Evolutionary conservation across 2,329 filamentous ascomycete genomes (phyloP), one percentile per base, ranked within the genome.

Genomic region (Fusarium compactum): DNA sequence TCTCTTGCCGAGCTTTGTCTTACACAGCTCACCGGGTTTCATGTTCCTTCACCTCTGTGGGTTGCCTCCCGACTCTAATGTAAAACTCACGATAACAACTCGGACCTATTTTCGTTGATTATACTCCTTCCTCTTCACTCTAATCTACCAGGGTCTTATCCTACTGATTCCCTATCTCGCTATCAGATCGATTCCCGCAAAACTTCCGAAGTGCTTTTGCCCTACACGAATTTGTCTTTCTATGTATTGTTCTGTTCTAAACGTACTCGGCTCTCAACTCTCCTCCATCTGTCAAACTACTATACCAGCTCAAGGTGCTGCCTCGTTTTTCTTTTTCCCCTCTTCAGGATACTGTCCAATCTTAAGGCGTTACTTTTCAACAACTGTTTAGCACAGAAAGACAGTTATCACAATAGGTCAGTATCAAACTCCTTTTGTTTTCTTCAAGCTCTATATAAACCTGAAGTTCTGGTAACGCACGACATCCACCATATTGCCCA

Each of bases 51-150:
- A 40, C 45, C 45, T 47, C 32, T 41, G 25, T 59, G 44, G 70
- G 73, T 59, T 75, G 56, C 73, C 73, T 71, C 66, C 58, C 56
- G 60, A 69, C 44, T 55, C 15, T 53, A 43, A 48, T 48, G 27
- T 55, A 53, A 48, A 52, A 63, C 52, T 54, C 56, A 72, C 72
- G 72, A 75, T 75, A 75, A 75, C 73, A 69, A 71, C 38, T 72
- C 72, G 72, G 64, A 63, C 47, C 34, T 41, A 56, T 65, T 68
- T 57, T 67, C 55, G 66, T 66, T 48, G 18, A 8, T 15, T 34
- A 20, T 46, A 15, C 9, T 50, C 29, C 24, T 51, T 32, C 54
- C 48, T 58, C 27, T 29, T 11, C 25, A 29, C 59, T 47, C 32
- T 20, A 10, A 44, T 59, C 44, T 53, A 34, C 58, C 30, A 57